Conservation (phyloP, 176 grass and related monocot genomes). For the Canna indica region DNA sequence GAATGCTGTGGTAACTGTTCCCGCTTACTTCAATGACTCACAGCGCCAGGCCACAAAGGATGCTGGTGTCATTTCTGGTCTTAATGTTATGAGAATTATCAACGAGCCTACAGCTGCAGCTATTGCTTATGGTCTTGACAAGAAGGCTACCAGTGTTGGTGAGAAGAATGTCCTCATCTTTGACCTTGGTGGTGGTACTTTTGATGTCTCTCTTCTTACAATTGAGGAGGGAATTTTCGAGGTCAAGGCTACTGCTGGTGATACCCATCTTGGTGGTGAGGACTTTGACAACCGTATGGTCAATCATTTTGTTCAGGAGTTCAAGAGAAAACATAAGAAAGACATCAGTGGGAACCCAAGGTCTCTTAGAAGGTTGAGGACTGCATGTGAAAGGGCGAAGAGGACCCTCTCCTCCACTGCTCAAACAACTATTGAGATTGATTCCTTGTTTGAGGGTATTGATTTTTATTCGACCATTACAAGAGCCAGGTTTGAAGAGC, state of each 20-base stretch:
- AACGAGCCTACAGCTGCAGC: constrained; percentile 8
- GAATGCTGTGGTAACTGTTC: constrained; percentile 9
- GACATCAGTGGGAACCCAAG: constrained; percentile 10
- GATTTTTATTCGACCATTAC: no score
- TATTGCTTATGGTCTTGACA: constrained; percentile 12
- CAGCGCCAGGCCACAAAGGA: constrained; percentile 10
- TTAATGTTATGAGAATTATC: constrained; percentile 4
- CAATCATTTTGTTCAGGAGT: constrained; percentile 9
- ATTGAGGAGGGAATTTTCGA: constrained; percentile 10
- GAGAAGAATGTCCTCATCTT: constrained; percentile 9
- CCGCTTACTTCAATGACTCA: constrained; percentile 13
- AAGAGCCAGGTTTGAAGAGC: constrained; percentile 5
- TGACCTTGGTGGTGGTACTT: constrained; percentile 6
- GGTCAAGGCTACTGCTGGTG: constrained; percentile 11
- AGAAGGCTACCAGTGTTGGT: background rate
- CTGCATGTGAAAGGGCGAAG: no score
- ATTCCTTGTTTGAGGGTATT: no score
- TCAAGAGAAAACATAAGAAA: constrained; percentile 8
- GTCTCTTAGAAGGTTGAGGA: background rate
- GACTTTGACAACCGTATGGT: constrained; percentile 13
- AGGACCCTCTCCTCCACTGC: no score
- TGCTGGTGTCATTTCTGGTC: constrained; percentile 3
- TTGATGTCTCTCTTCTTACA: constrained; percentile 8
- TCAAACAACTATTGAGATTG: no score
- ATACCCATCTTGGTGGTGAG: constrained; percentile 13